These are phyloP conservation scores for Phyllachora maydis DNA, from an alignment of 2,329 filamentous ascomycete genomes.

Conservation along the genomic window DNA sequence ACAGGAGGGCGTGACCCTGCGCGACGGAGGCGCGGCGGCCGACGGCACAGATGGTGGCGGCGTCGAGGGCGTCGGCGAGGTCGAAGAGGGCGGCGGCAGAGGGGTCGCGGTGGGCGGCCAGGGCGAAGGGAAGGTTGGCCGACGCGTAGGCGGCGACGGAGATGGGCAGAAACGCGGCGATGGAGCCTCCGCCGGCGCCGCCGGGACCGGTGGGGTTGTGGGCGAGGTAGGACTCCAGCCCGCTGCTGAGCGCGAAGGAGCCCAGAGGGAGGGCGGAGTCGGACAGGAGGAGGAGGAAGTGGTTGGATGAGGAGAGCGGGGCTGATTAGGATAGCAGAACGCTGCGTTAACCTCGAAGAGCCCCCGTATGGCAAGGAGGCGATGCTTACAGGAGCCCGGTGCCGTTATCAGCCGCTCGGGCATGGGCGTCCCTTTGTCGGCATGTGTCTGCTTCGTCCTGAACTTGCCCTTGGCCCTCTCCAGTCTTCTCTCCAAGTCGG, in stretches of 20 bases:
- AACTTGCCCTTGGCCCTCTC: too few relatives aligned
- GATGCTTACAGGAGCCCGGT: too few relatives aligned
- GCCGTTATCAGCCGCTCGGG: too few relatives aligned
- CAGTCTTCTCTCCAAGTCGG: too few relatives aligned
- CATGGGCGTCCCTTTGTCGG: too few relatives aligned
- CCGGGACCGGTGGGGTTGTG: constrained; percentile 22
- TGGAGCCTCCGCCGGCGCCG: background rate
- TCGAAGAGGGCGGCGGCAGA: constrained; percentile 17
- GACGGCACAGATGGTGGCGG: constrained; percentile 59
- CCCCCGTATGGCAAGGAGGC: too few relatives aligned
- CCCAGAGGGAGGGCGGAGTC: constrained; percentile 68
- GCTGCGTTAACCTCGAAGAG: too few relatives aligned
- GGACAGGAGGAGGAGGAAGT: constrained; percentile 57
- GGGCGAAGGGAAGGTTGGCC: constrained; percentile 54
- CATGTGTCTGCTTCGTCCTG: too few relatives aligned
- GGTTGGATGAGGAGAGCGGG: constrained; percentile 15
- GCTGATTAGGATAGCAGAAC: background rate
- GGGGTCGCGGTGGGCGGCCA: constrained; percentile 42
- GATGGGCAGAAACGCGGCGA: constrained; percentile 38
- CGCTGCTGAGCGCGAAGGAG: constrained; percentile 73
- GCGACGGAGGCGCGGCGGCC: constrained; percentile 54
- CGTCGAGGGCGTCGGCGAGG: constrained; percentile 60
- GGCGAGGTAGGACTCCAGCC: constrained; percentile 63
- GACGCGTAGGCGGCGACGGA: constrained; percentile 52
- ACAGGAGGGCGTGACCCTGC: constrained; percentile 55